A percentile compares a stretch with the other conserved stretches of the same genome.
Evolutionary conservation across 257 asterid genomes (phyloP).

Genomic region (Lycium ferocissimum): DNA sequence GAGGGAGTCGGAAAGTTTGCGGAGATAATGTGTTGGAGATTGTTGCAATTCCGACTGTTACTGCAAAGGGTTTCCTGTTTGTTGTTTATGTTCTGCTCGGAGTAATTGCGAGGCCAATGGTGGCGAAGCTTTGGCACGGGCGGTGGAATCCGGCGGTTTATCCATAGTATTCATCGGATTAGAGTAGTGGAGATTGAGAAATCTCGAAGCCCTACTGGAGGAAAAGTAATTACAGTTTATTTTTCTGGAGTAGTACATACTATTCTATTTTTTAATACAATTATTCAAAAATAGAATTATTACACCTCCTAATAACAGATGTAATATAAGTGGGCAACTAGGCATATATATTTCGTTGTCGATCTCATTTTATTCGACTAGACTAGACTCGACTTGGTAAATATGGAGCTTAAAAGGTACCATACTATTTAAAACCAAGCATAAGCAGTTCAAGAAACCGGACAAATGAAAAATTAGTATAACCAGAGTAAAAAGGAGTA

Average conservation of each 20-base stretch:
- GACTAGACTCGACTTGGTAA: too few species aligned
- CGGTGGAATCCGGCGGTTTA: background rate
- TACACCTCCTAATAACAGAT: too few species aligned
- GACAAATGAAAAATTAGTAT: background rate
- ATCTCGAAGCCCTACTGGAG: too few species aligned
- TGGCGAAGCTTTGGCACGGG: background rate
- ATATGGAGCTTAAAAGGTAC: background rate
- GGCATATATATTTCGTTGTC: too few species aligned
- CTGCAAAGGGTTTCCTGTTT: too few species aligned
- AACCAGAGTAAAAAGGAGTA: background rate
- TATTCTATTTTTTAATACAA: too few species aligned
- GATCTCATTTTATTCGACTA: too few species aligned
- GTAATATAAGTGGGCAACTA: too few species aligned
- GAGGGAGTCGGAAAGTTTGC: constrained; percentile 59
- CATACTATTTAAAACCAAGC: background rate
- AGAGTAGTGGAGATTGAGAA: background rate
- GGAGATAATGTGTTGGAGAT: constrained; percentile 45
- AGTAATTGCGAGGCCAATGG: background rate
- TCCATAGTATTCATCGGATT: background rate
- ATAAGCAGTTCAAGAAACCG: background rate
- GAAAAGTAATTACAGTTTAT: too few species aligned
- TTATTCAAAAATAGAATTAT: too few species aligned
- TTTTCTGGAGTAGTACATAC: too few species aligned
- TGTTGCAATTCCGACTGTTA: background rate
- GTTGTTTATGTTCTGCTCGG: background rate